Base-by-base conservation (phyloP, 1,284 basidiomycete species). In the Apiotrichum veenhuisii region DNA sequence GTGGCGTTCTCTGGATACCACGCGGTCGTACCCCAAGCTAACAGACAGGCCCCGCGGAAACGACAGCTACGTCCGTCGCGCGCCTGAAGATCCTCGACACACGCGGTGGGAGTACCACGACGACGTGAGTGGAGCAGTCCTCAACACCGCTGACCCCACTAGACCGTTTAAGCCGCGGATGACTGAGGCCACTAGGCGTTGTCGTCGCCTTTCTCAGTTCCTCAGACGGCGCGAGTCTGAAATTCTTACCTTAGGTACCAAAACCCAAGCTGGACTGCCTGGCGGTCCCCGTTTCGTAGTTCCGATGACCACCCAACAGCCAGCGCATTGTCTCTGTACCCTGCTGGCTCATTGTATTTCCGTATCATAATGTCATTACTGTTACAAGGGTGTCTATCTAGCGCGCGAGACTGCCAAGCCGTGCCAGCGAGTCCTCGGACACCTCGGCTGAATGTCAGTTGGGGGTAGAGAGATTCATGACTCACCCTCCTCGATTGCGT, bases 401-500 rank as follows among this genome's bases (percentile, higher is more conserved):
- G 25, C 52, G 46, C 10, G 60, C 58, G 43, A 74, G 49, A 53
- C 71, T 73, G 20, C 74, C 72, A 33, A 76, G 62, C 27, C 74
- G 59, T n/a, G 71, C 63, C n/a, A 76, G 55, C n/a, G 71, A 70
- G 52, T 76, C 74, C 50, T 76, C 74, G 4, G 71, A 66, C 10
- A 72, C 62, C 52, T 76, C 74, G 46, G 74, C 74, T 76, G 54
- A 2, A n/a, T 42, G 26, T 33, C 38, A 30, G 38, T 22, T 23
- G 20, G 10, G 20, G 3, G 5, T 14, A 5, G 5, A 8, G 20
- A 37, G 26, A 2, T 17, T 12, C 8, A 42, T 7, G 62, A 71
- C 73, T 79, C 78, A 66, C 76, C 76, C 65, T 80, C 79, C 67
- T 80, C 79, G 47, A 80, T 77, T n/a, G 77, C 69, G 49, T 80